A percentile compares a stretch with the other conserved stretches of the same genome.
Evolutionary conservation across 2,329 filamentous ascomycete genomes (phyloP).

Genomic region (Hymenoscyphus fructigenus): DNA sequence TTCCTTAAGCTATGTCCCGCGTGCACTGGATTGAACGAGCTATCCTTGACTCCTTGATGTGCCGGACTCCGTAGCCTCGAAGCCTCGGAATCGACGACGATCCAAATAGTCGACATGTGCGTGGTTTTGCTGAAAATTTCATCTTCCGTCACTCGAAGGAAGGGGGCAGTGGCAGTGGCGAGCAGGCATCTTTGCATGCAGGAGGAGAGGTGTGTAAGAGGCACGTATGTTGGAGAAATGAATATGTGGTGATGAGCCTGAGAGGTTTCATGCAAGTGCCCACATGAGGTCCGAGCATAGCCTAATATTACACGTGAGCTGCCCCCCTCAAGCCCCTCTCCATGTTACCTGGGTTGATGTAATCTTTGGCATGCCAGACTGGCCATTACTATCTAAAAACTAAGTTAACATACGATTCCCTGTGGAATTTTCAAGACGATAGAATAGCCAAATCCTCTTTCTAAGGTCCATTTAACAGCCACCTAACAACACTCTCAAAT

Average conservation of each 20-base stretch:
- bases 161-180: not conserved
- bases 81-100: not conserved
- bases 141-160: not conserved
- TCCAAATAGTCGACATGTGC: too few relatives aligned
- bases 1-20: not conserved
- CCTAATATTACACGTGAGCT: not conserved
- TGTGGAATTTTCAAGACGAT: too few relatives aligned
- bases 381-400: too few relatives aligned
- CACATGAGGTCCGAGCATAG: not conserved
- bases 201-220: not conserved
- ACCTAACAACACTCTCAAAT: too few relatives aligned
- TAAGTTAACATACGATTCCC: too few relatives aligned
- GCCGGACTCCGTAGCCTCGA: not conserved
- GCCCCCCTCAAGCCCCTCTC: not conserved
- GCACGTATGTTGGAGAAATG: not conserved
- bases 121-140: not conserved
- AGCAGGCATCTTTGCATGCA: not conserved
- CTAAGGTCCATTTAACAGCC: too few relatives aligned
- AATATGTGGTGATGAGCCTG: not conserved
- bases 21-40: not conserved
- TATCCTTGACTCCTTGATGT: not conserved
- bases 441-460: too few relatives aligned
- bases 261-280: constrained; percentile 1
- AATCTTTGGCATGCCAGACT: too few relatives aligned
- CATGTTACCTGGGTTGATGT: not conserved